Conservation (phyloP, 768 basidiomycete genomes). For the Strobilomyces dryophilus region DNA sequence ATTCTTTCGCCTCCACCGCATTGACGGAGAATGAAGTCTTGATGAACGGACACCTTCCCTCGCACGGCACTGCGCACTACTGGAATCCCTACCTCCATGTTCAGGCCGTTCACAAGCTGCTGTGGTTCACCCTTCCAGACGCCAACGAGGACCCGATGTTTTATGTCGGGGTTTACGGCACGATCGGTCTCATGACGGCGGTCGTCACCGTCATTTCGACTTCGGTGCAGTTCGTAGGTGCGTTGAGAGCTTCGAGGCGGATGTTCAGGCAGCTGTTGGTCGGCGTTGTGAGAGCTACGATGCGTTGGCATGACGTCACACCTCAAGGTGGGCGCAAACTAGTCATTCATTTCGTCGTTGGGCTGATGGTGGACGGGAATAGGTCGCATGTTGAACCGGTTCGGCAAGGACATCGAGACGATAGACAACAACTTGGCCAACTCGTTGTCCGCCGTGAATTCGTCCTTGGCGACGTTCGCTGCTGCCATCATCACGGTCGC, state of each 20-base stretch:
- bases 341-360: background rate
- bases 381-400: constrained; percentile 85
- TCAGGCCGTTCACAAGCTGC: constrained; percentile 1
- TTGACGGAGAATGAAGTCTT: constrained; percentile 29
- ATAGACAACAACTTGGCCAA: constrained; percentile 71
- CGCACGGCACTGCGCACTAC: constrained; percentile 13
- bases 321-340: constrained; percentile 52
- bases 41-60: constrained; percentile 23
- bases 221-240: constrained; percentile 56
- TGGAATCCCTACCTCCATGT: constrained; percentile 16
- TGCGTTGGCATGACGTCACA: constrained; percentile 81
- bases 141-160: constrained; percentile 63
- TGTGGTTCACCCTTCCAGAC: constrained; percentile 36
- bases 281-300: constrained; percentile 75
- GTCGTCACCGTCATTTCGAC: constrained; percentile 43
- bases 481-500: constrained; percentile 70
- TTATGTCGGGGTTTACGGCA: constrained; percentile 65
- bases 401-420: constrained; percentile 84
- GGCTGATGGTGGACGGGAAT: background rate
- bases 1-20: constrained; percentile 16
- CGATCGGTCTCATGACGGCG: constrained; percentile 50
- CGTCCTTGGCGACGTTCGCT: constrained; percentile 71
- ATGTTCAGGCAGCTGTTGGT: constrained; percentile 53
- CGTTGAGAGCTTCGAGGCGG: constrained; percentile 32
- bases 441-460: constrained; percentile 72